phyloP scores from a whole-genome alignment of 768 basidiomycete species.

The Kwoniella dejecticola region DNA sequence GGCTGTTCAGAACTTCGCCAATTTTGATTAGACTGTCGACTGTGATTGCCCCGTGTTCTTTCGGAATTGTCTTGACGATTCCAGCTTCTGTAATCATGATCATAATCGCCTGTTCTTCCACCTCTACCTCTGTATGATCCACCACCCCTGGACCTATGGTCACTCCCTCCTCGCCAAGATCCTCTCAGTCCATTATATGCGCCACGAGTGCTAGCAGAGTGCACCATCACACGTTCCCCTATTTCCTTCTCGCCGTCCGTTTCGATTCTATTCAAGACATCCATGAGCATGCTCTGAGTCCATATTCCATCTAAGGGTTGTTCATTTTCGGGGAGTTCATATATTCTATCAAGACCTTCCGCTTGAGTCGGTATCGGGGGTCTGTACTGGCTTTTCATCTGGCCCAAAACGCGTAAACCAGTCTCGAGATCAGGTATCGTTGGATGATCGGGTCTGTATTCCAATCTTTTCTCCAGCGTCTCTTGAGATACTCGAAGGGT shows the following conservation, averaged over 20 bases:
- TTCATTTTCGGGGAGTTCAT: conserved; percentile 25
- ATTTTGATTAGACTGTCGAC: no score
- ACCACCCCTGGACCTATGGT: neutral
- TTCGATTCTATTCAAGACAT: neutral
- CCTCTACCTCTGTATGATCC: neutral
- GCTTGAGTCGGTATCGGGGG: conserved; percentile 33
- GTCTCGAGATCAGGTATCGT: conserved; percentile 45
- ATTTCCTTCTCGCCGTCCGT: neutral
- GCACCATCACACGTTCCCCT: neutral
- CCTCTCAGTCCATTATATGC: neutral
- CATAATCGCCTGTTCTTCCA: neutral
- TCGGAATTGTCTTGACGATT: neutral
- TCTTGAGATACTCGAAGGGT: conserved; percentile 25
- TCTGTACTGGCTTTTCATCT: conserved; percentile 39
- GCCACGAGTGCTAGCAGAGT: neutral
- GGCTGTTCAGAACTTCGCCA: no score
- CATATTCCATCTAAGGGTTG: conserved; percentile 37
- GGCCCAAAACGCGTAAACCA: conserved; percentile 40
- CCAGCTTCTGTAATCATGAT: neutral
- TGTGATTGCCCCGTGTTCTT: neutral
- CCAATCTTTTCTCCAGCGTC: conserved; percentile 38
- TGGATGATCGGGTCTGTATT: conserved; percentile 40
- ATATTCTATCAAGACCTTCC: conserved; percentile 49
- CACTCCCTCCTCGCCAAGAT: neutral
- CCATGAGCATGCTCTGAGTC: conserved; percentile 5